Base-by-base conservation (phyloP, 2,329 filamentous ascomycete genomes). In the Monilinia polystroma region DNA sequence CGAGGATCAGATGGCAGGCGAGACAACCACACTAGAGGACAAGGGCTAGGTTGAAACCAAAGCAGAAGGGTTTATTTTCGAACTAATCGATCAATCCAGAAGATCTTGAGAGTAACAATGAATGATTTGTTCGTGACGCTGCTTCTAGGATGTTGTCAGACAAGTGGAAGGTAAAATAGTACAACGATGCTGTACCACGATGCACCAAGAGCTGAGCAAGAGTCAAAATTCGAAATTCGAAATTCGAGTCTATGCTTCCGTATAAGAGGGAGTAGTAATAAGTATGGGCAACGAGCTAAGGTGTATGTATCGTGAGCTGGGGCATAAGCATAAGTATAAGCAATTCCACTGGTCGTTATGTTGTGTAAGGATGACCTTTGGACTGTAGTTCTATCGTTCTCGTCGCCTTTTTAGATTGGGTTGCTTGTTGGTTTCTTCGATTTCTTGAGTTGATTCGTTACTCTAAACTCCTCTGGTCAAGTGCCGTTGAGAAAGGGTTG, bases 1-100 rank as follows among this genome's bases (percentile, higher is more conserved):
- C 63, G 63, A 64, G 53, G 63, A 64, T 64, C 52, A 64, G 62
- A 64, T 56, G 62, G 62, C 62, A 47, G 52, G 11, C 63, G 53
- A 64, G 63, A 56, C 54, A 64, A 57, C 41, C 53, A 58, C 57
- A 59, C 57, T 26, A 49, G 49, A 32, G n/a, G 38, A 59, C 43
- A 59, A 49, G 62, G 41, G 52, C 51, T 47, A n/a, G n/a, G n/a
- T 64, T 64, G 58, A 60, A 60, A 60, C 58, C 58, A 60, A 60
- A 60, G 45, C 58, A 55, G 18, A 26, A n/a, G 38, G 32, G 38
- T 53, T 41, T 63, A 52, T 52, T 29, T 63, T 53, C 59, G 49
- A 41, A 52, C 12, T 26, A 29, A 53, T 52, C 29, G 32, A 41
- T 32, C 16, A 53, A 49, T 35, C 43, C 57, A 63, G 16, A 63